Percentiles rank a stretch among this genome's conserved stretches.
Evolutionary conservation across 805 yeast genomes (phyloP).

Genomic region (Nakazawaea laoshanensis): DNA sequence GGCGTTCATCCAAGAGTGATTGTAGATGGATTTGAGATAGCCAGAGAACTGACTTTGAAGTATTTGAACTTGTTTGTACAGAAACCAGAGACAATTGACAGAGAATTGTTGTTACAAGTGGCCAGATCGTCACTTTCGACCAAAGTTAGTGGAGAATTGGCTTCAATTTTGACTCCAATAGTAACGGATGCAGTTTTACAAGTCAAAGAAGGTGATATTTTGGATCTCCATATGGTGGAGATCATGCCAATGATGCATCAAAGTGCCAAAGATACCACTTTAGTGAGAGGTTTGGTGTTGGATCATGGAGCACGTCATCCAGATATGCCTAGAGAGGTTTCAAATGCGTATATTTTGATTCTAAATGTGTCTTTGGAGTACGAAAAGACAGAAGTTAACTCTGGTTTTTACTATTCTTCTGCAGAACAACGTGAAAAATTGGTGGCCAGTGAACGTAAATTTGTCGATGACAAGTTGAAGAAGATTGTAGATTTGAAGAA

Average conservation of each 20-base stretch:
- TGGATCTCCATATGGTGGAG: slow-evolving; percentile 96
- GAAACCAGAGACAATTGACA: slow-evolving; percentile 47
- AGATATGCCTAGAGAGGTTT: slow-evolving; percentile 89
- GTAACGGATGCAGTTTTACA: slow-evolving; percentile 93
- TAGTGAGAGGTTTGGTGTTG: slow-evolving; percentile 82
- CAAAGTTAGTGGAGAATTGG: slow-evolving; percentile 69
- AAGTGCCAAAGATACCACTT: slow-evolving; percentile 71
- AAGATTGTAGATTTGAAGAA: slow-evolving; percentile 91
- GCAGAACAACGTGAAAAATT: slow-evolving; percentile 96
- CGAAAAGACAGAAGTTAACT: slow-evolving; percentile 95
- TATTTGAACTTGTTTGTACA: slow-evolving; percentile 62
- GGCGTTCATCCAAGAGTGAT: slow-evolving; percentile 94
- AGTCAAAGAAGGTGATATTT: slow-evolving; percentile 41
- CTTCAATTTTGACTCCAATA: slow-evolving; percentile 81
- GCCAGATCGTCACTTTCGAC: slow-evolving; percentile 87
- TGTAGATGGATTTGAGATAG: slow-evolving; percentile 91
- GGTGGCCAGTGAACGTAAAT: slow-evolving; percentile 86
- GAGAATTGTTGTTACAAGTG: slow-evolving; percentile 85
- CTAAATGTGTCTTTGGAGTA: slow-evolving; percentile 92
- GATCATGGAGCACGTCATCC: slow-evolving; percentile 99
- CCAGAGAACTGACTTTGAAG: slow-evolving; percentile 66
- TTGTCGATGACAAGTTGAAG: slow-evolving; percentile 87
- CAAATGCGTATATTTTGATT: slow-evolving; percentile 78
- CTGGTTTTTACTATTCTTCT: slow-evolving; percentile 86
- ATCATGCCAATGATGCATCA: slow-evolving; percentile 97